A percentile compares a stretch with the other conserved stretches of the same genome.
These are phyloP conservation scores for Rhizopus sp. DNA, from an alignment of 371 early-diverging fungal genomes.

Conservation along the genomic window DNA sequence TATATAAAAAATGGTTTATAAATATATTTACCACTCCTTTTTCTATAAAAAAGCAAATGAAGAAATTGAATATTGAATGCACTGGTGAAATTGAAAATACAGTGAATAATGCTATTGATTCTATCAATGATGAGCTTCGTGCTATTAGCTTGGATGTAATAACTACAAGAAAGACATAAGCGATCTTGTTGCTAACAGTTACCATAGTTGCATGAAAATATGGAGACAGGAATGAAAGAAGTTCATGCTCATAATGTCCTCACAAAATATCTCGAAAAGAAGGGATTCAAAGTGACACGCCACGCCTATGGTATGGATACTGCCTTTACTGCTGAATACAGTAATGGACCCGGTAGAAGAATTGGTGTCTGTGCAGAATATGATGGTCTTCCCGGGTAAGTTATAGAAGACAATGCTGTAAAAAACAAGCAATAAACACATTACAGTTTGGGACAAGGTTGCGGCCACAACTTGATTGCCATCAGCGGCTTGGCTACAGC, in stretches of 20 bases:
- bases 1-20: background rate
- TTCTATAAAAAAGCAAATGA: constrained; percentile 11
- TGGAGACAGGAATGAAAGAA: constrained; percentile 65
- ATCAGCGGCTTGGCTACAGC: constrained; percentile 73
- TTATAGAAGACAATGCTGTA: background rate
- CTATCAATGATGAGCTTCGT: constrained; percentile 49
- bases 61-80: constrained; percentile 23
- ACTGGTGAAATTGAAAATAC: constrained; percentile 27
- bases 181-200: background rate
- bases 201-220: constrained; percentile 57
- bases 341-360: constrained; percentile 41
- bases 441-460: constrained; percentile 61
- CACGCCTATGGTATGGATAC: constrained; percentile 61
- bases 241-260: constrained; percentile 55
- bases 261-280: constrained; percentile 54
- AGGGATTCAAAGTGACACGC: constrained; percentile 59
- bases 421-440: background rate
- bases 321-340: constrained; percentile 63
- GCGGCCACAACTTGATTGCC: constrained; percentile 72
- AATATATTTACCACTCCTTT: background rate
- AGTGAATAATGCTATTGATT: constrained; percentile 45
- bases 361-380: constrained; percentile 65
- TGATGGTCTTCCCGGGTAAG: constrained; percentile 66
- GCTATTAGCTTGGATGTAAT: constrained; percentile 56
- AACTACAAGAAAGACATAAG: background rate